phyloP scores from a whole-genome alignment of 2,329 filamentous ascomycete genomes.

The Calycina marina region DNA sequence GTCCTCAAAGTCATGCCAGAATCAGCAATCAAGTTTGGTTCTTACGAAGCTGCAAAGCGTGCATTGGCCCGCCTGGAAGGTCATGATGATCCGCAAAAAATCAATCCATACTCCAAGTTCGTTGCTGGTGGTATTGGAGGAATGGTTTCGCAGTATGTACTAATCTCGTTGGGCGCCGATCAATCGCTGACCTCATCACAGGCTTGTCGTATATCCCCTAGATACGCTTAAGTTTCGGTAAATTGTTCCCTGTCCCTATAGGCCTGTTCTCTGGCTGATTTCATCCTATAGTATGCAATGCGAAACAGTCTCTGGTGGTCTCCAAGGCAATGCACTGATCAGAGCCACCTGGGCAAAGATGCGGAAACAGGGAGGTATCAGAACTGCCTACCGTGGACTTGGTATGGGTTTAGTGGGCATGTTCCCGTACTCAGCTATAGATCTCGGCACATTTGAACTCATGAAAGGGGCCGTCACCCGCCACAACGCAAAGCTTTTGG shows the following conservation, averaged over 20 bases:
- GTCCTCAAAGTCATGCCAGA: conserved; percentile 98
- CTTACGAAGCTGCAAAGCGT: conserved; percentile 89
- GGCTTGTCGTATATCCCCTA: conserved; percentile 67
- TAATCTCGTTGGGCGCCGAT: conserved; percentile 1
- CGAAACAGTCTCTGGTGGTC: conserved; percentile 75
- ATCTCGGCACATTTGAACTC: conserved; percentile 89
- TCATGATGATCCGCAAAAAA: conserved; percentile 64
- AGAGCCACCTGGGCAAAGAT: conserved; percentile 74
- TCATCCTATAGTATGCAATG: conserved; percentile 66
- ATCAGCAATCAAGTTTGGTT: conserved; percentile 95
- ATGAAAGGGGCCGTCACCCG: conserved; percentile 62
- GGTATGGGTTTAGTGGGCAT: conserved; percentile 91
- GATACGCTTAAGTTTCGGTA: conserved; percentile 43
- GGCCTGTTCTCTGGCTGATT: conserved; percentile 6
- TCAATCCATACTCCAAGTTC: conserved; percentile 78
- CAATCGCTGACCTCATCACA: conserved; percentile 20
- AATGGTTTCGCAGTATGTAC: conserved; percentile 74
- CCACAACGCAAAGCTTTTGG: conserved; percentile 52
- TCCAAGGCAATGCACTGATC: conserved; percentile 72
- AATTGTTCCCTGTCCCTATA: not conserved
- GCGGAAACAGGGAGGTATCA: conserved; percentile 60
- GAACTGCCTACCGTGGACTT: conserved; percentile 77
- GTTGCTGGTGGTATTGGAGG: conserved; percentile 80
- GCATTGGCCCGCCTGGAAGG: conserved; percentile 77
- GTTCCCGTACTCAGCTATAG: conserved; percentile 95